Evolutionary conservation across 805 yeast genomes (phyloP).

Genomic region (Candida pini): DNA sequence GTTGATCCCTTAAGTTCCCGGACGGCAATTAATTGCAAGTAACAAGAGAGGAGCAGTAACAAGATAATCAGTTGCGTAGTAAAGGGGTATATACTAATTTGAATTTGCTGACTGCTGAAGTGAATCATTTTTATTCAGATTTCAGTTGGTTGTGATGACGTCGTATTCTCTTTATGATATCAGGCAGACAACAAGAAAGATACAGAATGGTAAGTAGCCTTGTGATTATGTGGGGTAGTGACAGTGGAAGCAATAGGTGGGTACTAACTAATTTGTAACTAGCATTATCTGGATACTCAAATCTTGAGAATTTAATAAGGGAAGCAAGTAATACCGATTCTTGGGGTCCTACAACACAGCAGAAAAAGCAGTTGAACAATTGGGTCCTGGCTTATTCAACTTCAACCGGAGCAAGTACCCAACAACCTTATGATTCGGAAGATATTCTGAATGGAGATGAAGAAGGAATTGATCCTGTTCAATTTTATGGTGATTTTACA

Average conservation of each 20-base stretch:
- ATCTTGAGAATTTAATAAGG: constrained; percentile 29
- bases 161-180: constrained; percentile 19
- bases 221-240: too few species aligned
- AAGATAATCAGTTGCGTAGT: too few species aligned
- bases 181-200: constrained; percentile 29
- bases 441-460: too few species aligned
- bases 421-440: constrained; percentile 7
- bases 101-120: too few species aligned
- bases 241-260: too few species aligned
- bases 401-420: too few species aligned
- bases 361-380: constrained; percentile 28
- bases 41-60: constrained; percentile 1
- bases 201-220: constrained; percentile 26
- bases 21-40: too few species aligned
- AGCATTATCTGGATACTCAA: constrained; percentile 27
- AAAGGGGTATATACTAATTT: too few species aligned
- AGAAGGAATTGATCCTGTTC: too few species aligned
- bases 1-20: too few species aligned
- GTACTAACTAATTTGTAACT: constrained; percentile 8
- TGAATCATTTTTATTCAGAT: too few species aligned
- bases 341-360: constrained; percentile 48
- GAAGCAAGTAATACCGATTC: constrained; percentile 45
- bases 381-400: constrained; percentile 18
- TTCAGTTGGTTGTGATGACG: too few species aligned
- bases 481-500: constrained; percentile 1